A percentile compares a stretch with the other conserved stretches of the same genome.
Evolutionary conservation across 2,329 filamentous ascomycete genomes (phyloP).

Genomic region (Colletotrichum sp.): DNA sequence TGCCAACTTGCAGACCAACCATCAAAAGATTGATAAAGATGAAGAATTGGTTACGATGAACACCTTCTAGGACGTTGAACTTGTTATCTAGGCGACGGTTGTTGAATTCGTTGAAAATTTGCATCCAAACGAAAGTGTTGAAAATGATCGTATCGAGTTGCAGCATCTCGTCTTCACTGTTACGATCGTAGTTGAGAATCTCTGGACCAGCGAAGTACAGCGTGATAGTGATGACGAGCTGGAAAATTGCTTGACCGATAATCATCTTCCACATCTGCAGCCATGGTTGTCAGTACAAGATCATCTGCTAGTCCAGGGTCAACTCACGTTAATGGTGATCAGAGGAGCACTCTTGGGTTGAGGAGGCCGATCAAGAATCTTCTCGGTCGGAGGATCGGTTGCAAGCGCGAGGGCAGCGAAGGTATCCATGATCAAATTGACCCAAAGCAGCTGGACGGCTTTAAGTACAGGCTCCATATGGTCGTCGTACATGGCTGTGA

Average conservation of each 20-base stretch:
- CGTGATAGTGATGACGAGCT: conserved; percentile 60
- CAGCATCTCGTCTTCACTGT: conserved; percentile 41
- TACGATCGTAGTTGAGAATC: conserved; percentile 55
- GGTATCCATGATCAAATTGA: conserved; percentile 74
- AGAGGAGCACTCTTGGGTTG: conserved; percentile 71
- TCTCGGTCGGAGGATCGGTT: conserved; percentile 64
- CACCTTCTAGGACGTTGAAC: conserved; percentile 65
- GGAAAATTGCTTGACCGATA: conserved; percentile 64
- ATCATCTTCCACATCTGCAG: conserved; percentile 69
- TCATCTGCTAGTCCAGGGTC: conserved; percentile 27
- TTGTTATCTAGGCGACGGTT: conserved; percentile 67
- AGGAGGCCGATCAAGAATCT: conserved; percentile 59
- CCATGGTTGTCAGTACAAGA: not conserved
- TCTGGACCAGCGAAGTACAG: conserved; percentile 65
- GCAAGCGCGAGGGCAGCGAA: conserved; percentile 70
- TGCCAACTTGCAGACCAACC: conserved; percentile 60
- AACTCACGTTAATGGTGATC: conserved; percentile 61
- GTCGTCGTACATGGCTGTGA: conserved; percentile 63
- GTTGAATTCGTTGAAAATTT: conserved; percentile 75
- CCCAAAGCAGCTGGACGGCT: conserved; percentile 71
- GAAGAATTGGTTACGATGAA: conserved; percentile 62
- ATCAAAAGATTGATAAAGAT: conserved; percentile 62
- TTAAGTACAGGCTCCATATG: conserved; percentile 65
- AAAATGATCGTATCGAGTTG: conserved; percentile 67
- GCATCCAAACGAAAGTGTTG: conserved; percentile 76